Evolutionary conservation across 2,329 filamentous ascomycete species (phyloP), one percentile per base, ranked within the genome.

Genomic region (Hawksworthiomyces lignivorus): DNA sequence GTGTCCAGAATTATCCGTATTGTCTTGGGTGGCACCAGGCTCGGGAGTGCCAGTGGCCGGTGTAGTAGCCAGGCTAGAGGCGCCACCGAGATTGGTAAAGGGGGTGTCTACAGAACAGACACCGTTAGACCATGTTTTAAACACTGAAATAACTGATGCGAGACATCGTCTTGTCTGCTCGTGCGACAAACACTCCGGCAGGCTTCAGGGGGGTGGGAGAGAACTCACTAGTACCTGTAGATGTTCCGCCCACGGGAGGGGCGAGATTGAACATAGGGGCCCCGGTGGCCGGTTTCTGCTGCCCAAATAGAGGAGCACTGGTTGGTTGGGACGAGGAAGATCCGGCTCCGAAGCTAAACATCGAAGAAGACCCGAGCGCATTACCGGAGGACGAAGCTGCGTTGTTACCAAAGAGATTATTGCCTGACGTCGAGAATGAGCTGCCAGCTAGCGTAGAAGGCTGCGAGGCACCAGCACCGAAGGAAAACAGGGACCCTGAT

Each of bases 1-100:
- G 53, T 56, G 56, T 61, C 62, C 61, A 56, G 64, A 63, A 52
- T 62, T 60, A 51, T 65, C 63, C 51, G 47, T 21, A 21, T 47
- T 48, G 28, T 68, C 65, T 51, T 62, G 59, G 47, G 66, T 62
- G 46, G 65, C 59, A 47, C 70, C 63, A 49, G 75, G 73, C 60
- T 79, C 75, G 48, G 75, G 75, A 38, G 75, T 78, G 50, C 73
- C 73, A 50, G 67, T 69, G 50, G 72, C 72, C 47, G 75, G 75
- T 50, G 75, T 79, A 28, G 73, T 77, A 39, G 73, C 74, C 59
- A 79, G 62, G 58, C 75, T 79, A 46, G 75, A 79, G 51, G 73
- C 73, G 52, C 72, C 73, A 50, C 72, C 73, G 56, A 77, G 67
- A 54, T 42, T 46, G 39, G 68, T 71, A 51, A 73, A 70, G 48